phyloP scores from a whole-genome alignment of 2,329 filamentous ascomycete genomes.

The Monilinia aucupariae region DNA sequence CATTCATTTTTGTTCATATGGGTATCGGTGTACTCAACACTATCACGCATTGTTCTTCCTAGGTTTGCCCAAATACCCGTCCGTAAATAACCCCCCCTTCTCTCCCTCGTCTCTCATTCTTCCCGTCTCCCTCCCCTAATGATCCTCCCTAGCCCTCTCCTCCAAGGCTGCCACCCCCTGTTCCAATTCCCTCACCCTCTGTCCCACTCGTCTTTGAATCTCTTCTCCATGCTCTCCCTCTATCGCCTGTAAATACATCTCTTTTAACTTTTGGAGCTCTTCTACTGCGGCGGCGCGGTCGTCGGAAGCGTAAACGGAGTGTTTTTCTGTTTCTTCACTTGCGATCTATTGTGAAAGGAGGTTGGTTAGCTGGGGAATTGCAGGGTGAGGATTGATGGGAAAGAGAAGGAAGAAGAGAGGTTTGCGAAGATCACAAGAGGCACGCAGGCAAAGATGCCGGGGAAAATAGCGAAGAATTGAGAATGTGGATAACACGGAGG shows the following conservation, averaged over 20 bases:
- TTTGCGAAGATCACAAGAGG: too few species aligned
- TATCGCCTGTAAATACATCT: slow-evolving; percentile 33
- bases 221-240: slow-evolving; percentile 38
- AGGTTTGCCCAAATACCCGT: too few species aligned
- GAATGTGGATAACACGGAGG: not conserved
- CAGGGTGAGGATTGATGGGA: too few species aligned
- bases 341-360: slow-evolving; percentile 35
- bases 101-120: not conserved
- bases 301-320: slow-evolving; percentile 42
- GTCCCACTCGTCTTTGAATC: slow-evolving; percentile 40
- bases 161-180: slow-evolving; percentile 41
- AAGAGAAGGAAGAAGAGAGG: too few species aligned
- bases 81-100: too few species aligned
- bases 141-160: slow-evolving; percentile 37
- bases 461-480: not conserved
- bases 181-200: slow-evolving; percentile 43
- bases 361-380: not conserved
- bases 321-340: slow-evolving; percentile 41
- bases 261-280: slow-evolving; percentile 38
- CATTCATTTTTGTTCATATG: not conserved
- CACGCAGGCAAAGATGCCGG: too few species aligned
- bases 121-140: not conserved
- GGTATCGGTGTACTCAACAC: not conserved
- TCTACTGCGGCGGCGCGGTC: slow-evolving; percentile 43
- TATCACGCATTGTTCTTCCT: not conserved